phyloP scores from a whole-genome alignment of 305 asterid genomes.

The Solanum hybrid region DNA sequence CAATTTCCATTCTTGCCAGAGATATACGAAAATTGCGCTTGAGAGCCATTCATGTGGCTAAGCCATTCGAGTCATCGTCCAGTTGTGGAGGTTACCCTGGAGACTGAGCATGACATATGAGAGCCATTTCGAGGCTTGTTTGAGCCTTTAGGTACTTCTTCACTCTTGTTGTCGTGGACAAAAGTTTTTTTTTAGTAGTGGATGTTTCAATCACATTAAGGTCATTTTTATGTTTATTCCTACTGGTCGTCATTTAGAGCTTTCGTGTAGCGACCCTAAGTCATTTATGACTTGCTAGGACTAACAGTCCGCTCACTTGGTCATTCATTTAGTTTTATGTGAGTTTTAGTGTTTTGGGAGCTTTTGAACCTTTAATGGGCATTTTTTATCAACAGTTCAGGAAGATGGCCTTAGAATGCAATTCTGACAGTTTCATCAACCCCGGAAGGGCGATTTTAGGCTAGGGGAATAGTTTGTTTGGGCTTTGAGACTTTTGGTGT shows the following conservation, averaged over 20 bases:
- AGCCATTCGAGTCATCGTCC: background rate
- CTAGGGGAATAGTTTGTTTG: background rate
- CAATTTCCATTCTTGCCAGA: background rate
- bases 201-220: background rate
- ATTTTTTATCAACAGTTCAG: background rate
- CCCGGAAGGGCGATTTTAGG: background rate
- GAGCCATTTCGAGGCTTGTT: background rate
- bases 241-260: background rate
- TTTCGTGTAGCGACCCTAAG: background rate
- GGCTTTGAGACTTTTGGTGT: background rate
- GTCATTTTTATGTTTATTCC: background rate
- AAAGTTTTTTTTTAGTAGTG: background rate
- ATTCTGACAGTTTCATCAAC: too few relatives aligned
- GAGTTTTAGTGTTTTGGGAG: background rate
- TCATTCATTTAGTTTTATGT: background rate
- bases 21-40: background rate
- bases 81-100: fast-evolving
- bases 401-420: background rate
- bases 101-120: background rate
- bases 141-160: background rate
- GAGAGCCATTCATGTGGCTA: background rate
- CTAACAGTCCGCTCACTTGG: background rate
- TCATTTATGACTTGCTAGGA: background rate
- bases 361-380: background rate
- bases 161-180: background rate